These are phyloP conservation scores for Fonsecaea pedrosoi DNA, from an alignment of 2,329 filamentous ascomycete species.

Conservation along the genomic window DNA sequence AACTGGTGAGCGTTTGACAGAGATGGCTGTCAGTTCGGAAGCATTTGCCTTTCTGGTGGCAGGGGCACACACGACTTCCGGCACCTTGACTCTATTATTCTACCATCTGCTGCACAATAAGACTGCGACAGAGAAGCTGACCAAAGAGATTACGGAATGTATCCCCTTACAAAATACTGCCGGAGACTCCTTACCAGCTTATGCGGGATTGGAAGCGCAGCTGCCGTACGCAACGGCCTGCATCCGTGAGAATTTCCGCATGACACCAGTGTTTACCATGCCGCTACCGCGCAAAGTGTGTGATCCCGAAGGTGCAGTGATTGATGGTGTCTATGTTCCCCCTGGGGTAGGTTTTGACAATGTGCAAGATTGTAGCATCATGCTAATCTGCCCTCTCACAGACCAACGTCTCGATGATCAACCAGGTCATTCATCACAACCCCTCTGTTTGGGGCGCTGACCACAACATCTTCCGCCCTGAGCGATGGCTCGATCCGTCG, in stretches of 20 bases:
- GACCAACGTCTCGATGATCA: slow-evolving; percentile 24
- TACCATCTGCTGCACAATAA: slow-evolving; percentile 47
- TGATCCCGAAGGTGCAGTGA: slow-evolving; percentile 11
- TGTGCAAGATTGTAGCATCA: not conserved
- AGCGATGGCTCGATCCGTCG: slow-evolving; percentile 54
- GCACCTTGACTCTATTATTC: slow-evolving; percentile 50
- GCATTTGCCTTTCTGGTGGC: slow-evolving; percentile 40
- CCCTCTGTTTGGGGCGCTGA: slow-evolving; percentile 25
- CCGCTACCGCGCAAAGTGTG: slow-evolving; percentile 19
- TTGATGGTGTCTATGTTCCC: slow-evolving; percentile 24
- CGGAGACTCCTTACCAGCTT: slow-evolving; percentile 8
- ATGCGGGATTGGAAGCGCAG: slow-evolving; percentile 28
- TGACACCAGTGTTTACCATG: slow-evolving; percentile 24
- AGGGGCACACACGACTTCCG: slow-evolving; percentile 50
- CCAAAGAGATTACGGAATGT: slow-evolving; percentile 14
- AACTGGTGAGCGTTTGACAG: slow-evolving; percentile 20
- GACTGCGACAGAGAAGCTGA: slow-evolving; percentile 15
- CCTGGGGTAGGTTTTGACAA: slow-evolving; percentile 18
- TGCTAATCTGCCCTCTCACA: not conserved
- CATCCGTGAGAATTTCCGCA: slow-evolving; percentile 24
- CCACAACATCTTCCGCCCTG: slow-evolving; percentile 50
- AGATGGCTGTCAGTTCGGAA: slow-evolving; percentile 23
- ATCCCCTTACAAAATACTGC: not conserved
- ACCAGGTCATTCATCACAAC: slow-evolving; percentile 27
- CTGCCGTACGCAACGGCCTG: slow-evolving; percentile 26